Evolutionary conservation across 129 eudicot species (phyloP), one percentile per base, ranked within the genome.

Genomic region (Lactuca sativa): DNA sequence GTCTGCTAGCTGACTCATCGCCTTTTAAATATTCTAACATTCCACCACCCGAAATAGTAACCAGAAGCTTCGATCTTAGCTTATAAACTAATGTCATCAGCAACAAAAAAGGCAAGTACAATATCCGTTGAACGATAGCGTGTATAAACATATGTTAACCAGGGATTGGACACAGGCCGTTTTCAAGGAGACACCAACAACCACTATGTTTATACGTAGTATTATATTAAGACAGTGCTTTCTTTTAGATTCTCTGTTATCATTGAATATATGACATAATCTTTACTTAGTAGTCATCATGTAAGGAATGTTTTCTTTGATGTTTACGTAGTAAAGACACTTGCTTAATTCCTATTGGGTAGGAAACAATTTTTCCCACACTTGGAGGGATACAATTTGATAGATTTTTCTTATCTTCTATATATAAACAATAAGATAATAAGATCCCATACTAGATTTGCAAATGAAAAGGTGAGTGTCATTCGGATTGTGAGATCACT

Each of bases 151-250:
- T 44, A 41, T 84, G 90, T 71, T 53, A 44, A 8, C 2, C 18
- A 18, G 2, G 56, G 63, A 84, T 85, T 88, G 90, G 88, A 17
- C 56, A 53, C 15, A 52, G 49, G 77, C 74, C 68, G 63, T 64
- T 79, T 78, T 81, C 84, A 62, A 67, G 76, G 71, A 79, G 78
- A 84, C 87, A 82, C 62, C 81, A 79, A 79, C 83, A 74, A 79
- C 82, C 89, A 86, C 93, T 82, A 79, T 21, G 68, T 51, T 40
- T 61, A 38, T 65, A n/a, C n/a, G n/a, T n/a, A n/a, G n/a, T n/a
- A 78, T 49, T 67, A 55, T 81, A 78, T 40, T 14, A 69, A 61
- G 70, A 75, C 64, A 56, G 58, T 59, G 71, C 47, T 57, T 7
- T 71, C 73, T 72, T 64, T 79, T 48, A 73, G 81, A 76, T 79